These are phyloP conservation scores for Gynandropsis gynandra DNA, from an alignment of 345 rosid species.

Conservation along the genomic window DNA sequence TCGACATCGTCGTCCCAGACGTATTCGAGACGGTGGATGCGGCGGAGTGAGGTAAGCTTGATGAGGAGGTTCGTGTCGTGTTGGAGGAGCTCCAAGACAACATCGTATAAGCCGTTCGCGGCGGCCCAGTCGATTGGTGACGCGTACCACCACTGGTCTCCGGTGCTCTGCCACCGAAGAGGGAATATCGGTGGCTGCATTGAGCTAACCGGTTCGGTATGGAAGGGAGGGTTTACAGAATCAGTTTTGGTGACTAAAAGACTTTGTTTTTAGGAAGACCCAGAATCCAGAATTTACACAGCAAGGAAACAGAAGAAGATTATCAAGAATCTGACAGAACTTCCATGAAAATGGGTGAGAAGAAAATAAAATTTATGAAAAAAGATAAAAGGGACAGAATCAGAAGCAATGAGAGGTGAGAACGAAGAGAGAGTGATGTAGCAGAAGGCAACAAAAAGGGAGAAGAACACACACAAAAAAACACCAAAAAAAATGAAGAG, in stretches of 20 bases:
- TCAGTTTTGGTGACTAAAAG: constrained; percentile 8
- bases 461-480: no score
- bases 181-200: constrained; percentile 85
- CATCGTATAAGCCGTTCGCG: constrained; percentile 81
- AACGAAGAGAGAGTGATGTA: constrained; percentile 16
- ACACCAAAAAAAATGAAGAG: not conserved
- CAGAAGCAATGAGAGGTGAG: constrained; percentile 19
- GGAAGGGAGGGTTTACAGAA: no score
- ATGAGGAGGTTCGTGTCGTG: constrained; percentile 89
- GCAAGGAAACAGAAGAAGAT: constrained; percentile 14
- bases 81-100: constrained; percentile 76
- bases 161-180: constrained; percentile 97
- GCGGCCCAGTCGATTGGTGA: constrained; percentile 97
- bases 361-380: not conserved
- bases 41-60: constrained; percentile 92
- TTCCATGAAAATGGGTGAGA: not conserved
- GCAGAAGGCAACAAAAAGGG: constrained; percentile 23
- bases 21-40: constrained; percentile 93
- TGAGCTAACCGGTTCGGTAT: constrained; percentile 8
- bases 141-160: constrained; percentile 99
- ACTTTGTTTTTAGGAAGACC: not conserved
- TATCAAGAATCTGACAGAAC: no score
- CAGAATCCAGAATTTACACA: not conserved
- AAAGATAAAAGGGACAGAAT: not conserved
- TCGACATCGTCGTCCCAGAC: constrained; percentile 92